phyloP scores from a whole-genome alignment of 2,329 filamentous ascomycete genomes.

The Cytospora schulzeri region DNA sequence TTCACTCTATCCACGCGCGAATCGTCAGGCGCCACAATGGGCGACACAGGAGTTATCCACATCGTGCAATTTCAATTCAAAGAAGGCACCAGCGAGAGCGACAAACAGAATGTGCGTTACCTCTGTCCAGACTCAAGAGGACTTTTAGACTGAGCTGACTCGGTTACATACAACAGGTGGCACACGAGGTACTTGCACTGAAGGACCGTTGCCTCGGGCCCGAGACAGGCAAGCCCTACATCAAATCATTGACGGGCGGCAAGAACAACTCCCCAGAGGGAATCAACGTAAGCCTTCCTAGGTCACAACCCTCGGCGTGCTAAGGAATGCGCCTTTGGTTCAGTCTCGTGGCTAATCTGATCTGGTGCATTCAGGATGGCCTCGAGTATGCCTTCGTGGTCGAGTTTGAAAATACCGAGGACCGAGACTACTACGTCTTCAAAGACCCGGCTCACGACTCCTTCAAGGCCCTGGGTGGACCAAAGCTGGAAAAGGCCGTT shows the following conservation, averaged over 20 bases:
- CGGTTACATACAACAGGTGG: constrained; percentile 32
- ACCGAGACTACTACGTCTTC: constrained; percentile 68
- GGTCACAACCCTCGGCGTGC: no score
- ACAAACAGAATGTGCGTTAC: constrained; percentile 56
- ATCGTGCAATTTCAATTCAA: constrained; percentile 71
- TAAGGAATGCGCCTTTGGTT: no score
- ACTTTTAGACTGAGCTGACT: neutral
- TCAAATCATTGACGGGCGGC: constrained; percentile 60
- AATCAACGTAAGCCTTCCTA: constrained; percentile 49
- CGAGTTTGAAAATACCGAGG: constrained; percentile 65
- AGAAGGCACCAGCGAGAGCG: constrained; percentile 46
- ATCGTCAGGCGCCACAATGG: no score
- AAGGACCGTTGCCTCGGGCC: constrained; percentile 64
- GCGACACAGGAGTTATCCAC: constrained; percentile 51
- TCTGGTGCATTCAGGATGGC: constrained; percentile 48
- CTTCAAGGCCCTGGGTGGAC: constrained; percentile 55
- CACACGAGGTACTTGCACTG: constrained; percentile 47
- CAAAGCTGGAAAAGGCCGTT: constrained; percentile 52
- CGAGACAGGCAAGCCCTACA: constrained; percentile 58
- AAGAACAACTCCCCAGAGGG: constrained; percentile 64
- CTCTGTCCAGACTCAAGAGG: neutral
- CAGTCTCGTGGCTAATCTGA: neutral
- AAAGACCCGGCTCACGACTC: constrained; percentile 64
- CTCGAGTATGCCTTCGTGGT: constrained; percentile 71
- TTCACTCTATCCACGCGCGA: no score